Evolutionary conservation across 257 asterid genomes (phyloP).

Genomic region (Parsonsia alboflavescens): DNA sequence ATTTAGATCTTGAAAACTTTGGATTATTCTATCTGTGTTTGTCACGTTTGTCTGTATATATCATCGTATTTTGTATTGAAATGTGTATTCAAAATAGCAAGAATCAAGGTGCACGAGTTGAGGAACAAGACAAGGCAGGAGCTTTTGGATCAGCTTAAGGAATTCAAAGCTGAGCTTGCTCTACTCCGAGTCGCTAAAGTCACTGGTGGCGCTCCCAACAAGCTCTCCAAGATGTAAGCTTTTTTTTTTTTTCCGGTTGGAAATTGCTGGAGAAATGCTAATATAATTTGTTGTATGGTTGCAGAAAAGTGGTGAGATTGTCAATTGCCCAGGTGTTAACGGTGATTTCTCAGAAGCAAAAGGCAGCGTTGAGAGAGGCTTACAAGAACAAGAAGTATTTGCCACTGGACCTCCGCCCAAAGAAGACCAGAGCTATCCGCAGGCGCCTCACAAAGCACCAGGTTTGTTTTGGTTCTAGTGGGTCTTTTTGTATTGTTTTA

Average conservation of each 20-base stretch:
- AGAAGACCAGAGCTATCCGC: constrained; percentile 75
- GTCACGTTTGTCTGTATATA: background rate
- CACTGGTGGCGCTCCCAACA: constrained; percentile 46
- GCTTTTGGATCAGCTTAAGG: constrained; percentile 64
- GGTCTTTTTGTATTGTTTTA: background rate
- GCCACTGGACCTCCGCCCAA: constrained; percentile 80
- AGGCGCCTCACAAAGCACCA: constrained; percentile 77
- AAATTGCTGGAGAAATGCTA: background rate
- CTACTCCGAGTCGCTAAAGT: constrained; percentile 62
- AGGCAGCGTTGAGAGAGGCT: constrained; percentile 51
- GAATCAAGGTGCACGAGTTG: constrained; percentile 70
- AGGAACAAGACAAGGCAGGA: constrained; percentile 48
- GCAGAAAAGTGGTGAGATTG: constrained; percentile 54
- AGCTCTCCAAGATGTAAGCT: constrained; percentile 37
- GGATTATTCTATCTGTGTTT: background rate
- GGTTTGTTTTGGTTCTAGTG: constrained; percentile 21
- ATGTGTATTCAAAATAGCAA: constrained; percentile 28
- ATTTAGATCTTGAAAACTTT: background rate
- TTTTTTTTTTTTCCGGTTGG: background rate
- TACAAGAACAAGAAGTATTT: constrained; percentile 67
- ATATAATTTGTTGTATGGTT: background rate
- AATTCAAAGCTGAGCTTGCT: constrained; percentile 66
- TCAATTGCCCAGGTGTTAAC: constrained; percentile 78
- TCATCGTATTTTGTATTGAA: background rate
- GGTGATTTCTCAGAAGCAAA: constrained; percentile 74